These are phyloP conservation scores for Apiotrichum siamense DNA, from an alignment of 1,284 basidiomycete species.

Conservation along the genomic window DNA sequence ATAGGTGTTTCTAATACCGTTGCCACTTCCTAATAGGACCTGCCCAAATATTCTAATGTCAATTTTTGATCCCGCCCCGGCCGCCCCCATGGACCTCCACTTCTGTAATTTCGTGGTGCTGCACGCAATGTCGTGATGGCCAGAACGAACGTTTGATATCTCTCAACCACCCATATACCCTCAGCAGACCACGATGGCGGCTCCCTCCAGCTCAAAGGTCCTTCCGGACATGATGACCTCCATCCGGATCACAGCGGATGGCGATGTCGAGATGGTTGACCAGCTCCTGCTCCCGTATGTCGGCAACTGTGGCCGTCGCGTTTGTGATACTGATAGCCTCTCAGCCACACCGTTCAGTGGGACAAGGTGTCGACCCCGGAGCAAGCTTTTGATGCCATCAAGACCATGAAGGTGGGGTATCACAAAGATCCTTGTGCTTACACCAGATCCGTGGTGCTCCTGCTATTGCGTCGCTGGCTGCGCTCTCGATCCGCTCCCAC, in stretches of 20 bases:
- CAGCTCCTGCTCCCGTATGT: conserved; percentile 68
- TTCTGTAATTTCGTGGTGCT: neutral
- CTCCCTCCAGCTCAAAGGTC: conserved; percentile 16
- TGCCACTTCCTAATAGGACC: no score
- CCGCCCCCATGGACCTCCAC: conserved; percentile 3
- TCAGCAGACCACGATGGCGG: neutral
- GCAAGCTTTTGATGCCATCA: conserved; percentile 83
- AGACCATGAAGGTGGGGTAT: conserved; percentile 70
- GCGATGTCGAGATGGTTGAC: conserved; percentile 73
- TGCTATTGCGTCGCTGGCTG: conserved; percentile 85
- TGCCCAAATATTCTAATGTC: no score
- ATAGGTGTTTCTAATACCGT: no score
- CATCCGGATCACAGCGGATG: conserved; percentile 55
- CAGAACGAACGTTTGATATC: conserved; percentile 1
- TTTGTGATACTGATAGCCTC: neutral
- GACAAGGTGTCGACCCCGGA: conserved; percentile 64
- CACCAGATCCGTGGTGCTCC: conserved; percentile 81
- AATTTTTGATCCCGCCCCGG: neutral
- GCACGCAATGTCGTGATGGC: neutral
- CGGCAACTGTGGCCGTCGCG: neutral
- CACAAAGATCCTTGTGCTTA: neutral
- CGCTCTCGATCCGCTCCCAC: conserved; percentile 66
- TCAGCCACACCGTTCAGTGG: conserved; percentile 64
- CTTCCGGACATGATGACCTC: conserved; percentile 53
- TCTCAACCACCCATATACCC: neutral